These are phyloP conservation scores for Limonium bicolor DNA, from an alignment of 148 eudicot genomes.

Conservation along the genomic window DNA sequence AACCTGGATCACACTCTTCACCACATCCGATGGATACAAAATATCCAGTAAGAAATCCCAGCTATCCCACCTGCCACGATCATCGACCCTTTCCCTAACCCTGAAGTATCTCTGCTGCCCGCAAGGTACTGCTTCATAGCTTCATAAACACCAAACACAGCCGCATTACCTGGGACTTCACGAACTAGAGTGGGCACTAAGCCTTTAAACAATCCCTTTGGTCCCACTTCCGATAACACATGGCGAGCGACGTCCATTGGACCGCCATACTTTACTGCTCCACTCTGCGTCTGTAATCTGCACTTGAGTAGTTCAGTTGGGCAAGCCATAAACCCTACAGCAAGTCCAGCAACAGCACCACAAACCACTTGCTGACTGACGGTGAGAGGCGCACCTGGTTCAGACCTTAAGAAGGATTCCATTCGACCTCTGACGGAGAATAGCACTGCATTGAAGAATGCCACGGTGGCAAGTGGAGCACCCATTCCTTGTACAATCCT, in stretches of 20 bases:
- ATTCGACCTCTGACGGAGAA: slow-evolving; percentile 46
- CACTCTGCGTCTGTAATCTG: slow-evolving; percentile 66
- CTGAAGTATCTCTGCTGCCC: slow-evolving; percentile 38
- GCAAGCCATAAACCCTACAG: slow-evolving; percentile 46
- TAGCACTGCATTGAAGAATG: slow-evolving; percentile 45
- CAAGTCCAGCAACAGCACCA: slow-evolving; percentile 59
- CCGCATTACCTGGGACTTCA: slow-evolving; percentile 51
- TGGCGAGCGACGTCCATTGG: slow-evolving; percentile 48
- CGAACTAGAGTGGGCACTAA: slow-evolving; percentile 44
- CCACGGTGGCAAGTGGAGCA: slow-evolving; percentile 63
- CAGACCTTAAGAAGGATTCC: slow-evolving; percentile 34
- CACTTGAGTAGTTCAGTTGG: slow-evolving; percentile 54
- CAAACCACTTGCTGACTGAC: slow-evolving; percentile 32
- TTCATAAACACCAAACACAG: slow-evolving; percentile 57
- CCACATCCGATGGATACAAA: slow-evolving; percentile 44
- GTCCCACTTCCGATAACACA: slow-evolving; percentile 37
- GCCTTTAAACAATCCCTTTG: slow-evolving; percentile 45
- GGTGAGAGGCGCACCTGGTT: slow-evolving; percentile 32
- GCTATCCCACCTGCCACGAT: slow-evolving; percentile 46
- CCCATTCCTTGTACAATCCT: slow-evolving; percentile 65
- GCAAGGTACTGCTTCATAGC: slow-evolving; percentile 34
- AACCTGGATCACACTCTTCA: slow-evolving; percentile 46
- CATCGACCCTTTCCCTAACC: slow-evolving; percentile 30
- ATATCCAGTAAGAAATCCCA: slow-evolving; percentile 41
- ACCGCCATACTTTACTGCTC: slow-evolving; percentile 37